Conservation (phyloP, 2,329 filamentous ascomycete species). For the Trichophyton mentagrophytes region DNA sequence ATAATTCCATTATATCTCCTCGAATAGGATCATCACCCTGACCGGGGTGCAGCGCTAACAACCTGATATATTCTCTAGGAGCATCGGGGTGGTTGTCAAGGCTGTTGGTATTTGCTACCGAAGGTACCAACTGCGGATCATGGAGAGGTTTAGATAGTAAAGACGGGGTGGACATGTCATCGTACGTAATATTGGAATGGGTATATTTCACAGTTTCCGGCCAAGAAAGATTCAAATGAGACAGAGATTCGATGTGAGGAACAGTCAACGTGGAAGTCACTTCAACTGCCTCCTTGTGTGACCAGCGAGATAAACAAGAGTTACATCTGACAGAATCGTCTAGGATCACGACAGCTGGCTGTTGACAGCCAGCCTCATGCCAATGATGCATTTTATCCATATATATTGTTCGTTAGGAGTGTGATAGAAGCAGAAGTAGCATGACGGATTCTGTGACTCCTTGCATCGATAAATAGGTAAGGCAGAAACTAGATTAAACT, state of each 20-base stretch:
- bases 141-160: not conserved
- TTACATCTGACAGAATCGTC: not conserved
- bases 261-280: not conserved
- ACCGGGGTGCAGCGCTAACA: not conserved
- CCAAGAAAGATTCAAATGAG: not conserved
- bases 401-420: not conserved
- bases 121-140: not conserved
- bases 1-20: not conserved
- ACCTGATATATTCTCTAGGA: not conserved
- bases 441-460: not conserved
- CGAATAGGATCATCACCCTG: not conserved
- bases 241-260: not conserved
- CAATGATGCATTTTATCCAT: not conserved
- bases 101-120: not conserved
- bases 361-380: not conserved
- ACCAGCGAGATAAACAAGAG: not conserved
- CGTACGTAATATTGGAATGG: not conserved
- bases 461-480: not conserved
- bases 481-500: not conserved
- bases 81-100: not conserved
- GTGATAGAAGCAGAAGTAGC: not conserved
- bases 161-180: not conserved
- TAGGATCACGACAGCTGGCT: not conserved
- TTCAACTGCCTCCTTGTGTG: not conserved
- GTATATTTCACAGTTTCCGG: not conserved